Evolutionary conservation across 176 grass and related monocot species (phyloP).

Genomic region (Oryza officinalis): DNA sequence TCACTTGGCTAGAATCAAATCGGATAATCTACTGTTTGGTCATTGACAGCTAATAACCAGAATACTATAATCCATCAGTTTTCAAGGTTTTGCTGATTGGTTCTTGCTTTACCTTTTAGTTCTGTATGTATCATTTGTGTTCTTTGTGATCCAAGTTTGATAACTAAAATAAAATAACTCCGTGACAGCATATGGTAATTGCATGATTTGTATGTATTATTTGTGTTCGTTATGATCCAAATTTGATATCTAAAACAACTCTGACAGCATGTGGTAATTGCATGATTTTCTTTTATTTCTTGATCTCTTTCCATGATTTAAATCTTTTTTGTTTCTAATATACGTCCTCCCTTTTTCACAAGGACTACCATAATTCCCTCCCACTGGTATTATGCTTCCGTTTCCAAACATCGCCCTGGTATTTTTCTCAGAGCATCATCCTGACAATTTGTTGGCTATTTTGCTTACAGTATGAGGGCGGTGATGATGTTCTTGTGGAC

Average conservation of each 20-base stretch:
- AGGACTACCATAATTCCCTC: not conserved
- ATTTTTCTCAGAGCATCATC: not conserved
- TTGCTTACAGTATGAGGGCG: conserved; percentile 55
- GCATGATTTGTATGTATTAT: not conserved
- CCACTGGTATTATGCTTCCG: not conserved
- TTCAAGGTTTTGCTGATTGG: conserved; percentile 10
- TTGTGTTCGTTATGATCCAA: not conserved
- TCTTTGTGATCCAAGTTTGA: not conserved
- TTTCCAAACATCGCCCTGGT: not conserved
- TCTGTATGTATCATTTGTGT: not conserved
- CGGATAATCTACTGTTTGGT: not conserved
- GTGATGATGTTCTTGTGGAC: conserved; percentile 53
- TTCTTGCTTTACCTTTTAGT: not conserved
- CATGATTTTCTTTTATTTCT: not conserved
- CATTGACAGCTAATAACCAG: not conserved
- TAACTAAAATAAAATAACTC: not conserved
- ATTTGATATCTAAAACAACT: not conserved
- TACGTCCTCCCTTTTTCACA: not conserved
- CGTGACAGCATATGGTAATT: not conserved
- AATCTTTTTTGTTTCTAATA: not conserved
- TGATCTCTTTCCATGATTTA: not conserved
- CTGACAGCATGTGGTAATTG: not conserved
- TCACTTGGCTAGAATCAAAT: not conserved
- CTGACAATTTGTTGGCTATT: conserved; percentile 10
- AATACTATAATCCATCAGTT: not conserved